Conservation (phyloP, 169 alveolate genomes). For the Miamiensis avidus region DNA sequence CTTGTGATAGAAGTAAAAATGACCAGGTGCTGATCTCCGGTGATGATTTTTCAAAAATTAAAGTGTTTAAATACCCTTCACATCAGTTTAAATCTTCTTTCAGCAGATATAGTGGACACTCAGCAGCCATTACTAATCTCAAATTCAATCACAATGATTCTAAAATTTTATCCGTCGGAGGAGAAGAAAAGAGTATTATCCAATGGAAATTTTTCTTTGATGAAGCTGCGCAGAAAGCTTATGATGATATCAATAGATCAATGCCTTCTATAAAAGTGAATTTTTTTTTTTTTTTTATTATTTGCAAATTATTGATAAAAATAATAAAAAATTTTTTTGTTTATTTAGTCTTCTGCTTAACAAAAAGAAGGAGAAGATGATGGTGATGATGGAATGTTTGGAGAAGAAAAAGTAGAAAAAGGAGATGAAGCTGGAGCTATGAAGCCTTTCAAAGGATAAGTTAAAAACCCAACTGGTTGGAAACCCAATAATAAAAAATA, state of each 20-base stretch:
- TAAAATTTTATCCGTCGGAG: constrained; percentile 66
- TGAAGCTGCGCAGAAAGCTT: neutral
- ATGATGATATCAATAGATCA: too few relatives aligned
- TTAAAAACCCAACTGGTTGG: constrained; percentile 67
- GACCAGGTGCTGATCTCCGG: constrained; percentile 71
- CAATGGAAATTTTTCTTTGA: constrained; percentile 67
- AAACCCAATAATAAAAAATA: constrained; percentile 44
- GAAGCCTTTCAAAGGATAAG: constrained; percentile 85
- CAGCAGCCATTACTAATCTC: constrained; percentile 75
- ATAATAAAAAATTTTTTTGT: too few relatives aligned
- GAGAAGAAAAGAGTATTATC: constrained; percentile 74
- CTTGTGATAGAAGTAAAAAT: constrained; percentile 60
- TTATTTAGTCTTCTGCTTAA: neutral
- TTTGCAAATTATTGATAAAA: neutral
- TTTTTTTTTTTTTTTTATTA: too few relatives aligned
- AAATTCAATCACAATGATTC: constrained; percentile 50
- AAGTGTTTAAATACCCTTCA: constrained; percentile 81
- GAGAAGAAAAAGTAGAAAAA: constrained; percentile 67
- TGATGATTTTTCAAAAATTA: constrained; percentile 86
- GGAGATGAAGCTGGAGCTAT: constrained; percentile 80
- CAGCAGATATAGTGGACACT: constrained; percentile 73
- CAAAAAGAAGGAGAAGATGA: constrained; percentile 36
- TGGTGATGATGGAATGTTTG: constrained; percentile 63
- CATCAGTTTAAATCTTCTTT: constrained; percentile 66
- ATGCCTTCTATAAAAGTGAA: too few relatives aligned